phyloP scores from a whole-genome alignment of 148 eudicot species.

The Chenopodium berlandieri region DNA sequence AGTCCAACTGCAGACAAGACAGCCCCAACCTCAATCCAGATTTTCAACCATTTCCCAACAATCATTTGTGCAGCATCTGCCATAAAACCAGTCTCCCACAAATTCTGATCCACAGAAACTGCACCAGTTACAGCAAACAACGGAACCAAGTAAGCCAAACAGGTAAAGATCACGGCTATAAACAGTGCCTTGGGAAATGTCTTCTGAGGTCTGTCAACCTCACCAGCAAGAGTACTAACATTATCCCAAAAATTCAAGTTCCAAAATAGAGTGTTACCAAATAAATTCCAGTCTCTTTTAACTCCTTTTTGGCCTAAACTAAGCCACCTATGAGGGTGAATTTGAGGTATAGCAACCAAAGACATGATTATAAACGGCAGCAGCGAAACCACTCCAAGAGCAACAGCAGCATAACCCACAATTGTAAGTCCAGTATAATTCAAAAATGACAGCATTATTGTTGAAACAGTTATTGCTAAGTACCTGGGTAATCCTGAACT shows the following conservation, averaged over 20 bases:
- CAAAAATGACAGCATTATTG: conserved; percentile 39
- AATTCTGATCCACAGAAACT: conserved; percentile 43
- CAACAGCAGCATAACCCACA: conserved; percentile 54
- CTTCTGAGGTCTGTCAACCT: conserved; percentile 50
- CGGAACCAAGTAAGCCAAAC: conserved; percentile 53
- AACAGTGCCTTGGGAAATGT: conserved; percentile 44
- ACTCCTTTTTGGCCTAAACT: conserved; percentile 52
- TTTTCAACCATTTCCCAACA: conserved; percentile 56
- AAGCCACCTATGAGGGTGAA: conserved; percentile 48
- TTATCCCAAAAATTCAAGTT: conserved; percentile 59
- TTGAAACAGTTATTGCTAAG: conserved; percentile 36
- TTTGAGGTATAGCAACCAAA: conserved; percentile 47
- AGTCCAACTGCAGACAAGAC: conserved; percentile 53
- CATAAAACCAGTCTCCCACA: conserved; percentile 56
- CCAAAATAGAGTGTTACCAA: conserved; percentile 57
- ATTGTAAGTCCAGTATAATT: conserved; percentile 53
- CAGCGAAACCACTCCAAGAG: conserved; percentile 45
- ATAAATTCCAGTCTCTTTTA: conserved; percentile 52
- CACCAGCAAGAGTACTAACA: conserved; percentile 59
- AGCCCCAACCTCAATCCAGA: conserved; percentile 59
- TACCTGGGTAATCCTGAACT: conserved; percentile 39
- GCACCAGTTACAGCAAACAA: conserved; percentile 57
- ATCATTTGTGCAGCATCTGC: conserved; percentile 53
- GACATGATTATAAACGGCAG: conserved; percentile 49
- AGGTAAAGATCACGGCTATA: conserved; percentile 46